Conservation (phyloP, 495 filamentous ascomycete species). For the Daldinia decipiens region DNA sequence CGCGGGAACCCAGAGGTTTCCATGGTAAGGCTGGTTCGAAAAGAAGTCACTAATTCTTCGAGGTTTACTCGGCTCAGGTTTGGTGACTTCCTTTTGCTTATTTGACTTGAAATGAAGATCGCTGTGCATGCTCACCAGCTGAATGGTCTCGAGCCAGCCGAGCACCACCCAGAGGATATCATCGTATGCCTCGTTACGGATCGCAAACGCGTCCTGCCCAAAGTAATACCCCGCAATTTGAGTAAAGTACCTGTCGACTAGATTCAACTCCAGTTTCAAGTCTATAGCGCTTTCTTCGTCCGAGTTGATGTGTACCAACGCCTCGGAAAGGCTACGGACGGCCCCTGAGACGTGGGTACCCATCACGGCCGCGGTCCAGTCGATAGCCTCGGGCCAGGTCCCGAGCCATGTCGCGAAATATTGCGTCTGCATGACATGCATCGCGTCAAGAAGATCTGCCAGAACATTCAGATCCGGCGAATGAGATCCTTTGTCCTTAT, state of each 20-base stretch:
- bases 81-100: neutral
- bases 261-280: conserved; percentile 69
- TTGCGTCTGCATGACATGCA: conserved; percentile 77
- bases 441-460: conserved; percentile 64
- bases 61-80: conserved; percentile 4
- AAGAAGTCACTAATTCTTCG: conserved; percentile 31
- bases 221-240: conserved; percentile 83
- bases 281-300: conserved; percentile 42
- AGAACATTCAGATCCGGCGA: conserved; percentile 47
- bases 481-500: conserved; percentile 5
- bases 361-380: conserved; percentile 93
- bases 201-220: conserved; percentile 79
- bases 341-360: conserved; percentile 81
- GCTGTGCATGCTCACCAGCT: conserved; percentile 73
- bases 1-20: conserved; percentile 74
- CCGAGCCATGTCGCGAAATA: conserved; percentile 83
- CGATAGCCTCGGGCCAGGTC: conserved; percentile 86
- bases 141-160: conserved; percentile 85
- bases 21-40: conserved; percentile 70
- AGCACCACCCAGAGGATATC: conserved; percentile 98
- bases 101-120: conserved; percentile 41
- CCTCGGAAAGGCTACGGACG: conserved; percentile 68
- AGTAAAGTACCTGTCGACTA: conserved; percentile 83
- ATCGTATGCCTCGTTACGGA: conserved; percentile 87
- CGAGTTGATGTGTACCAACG: conserved; percentile 40